Evolutionary conservation across 225 moss, liverwort and hornwort species (phyloP).

Genomic region (Pseudisothecium myosuroides): DNA sequence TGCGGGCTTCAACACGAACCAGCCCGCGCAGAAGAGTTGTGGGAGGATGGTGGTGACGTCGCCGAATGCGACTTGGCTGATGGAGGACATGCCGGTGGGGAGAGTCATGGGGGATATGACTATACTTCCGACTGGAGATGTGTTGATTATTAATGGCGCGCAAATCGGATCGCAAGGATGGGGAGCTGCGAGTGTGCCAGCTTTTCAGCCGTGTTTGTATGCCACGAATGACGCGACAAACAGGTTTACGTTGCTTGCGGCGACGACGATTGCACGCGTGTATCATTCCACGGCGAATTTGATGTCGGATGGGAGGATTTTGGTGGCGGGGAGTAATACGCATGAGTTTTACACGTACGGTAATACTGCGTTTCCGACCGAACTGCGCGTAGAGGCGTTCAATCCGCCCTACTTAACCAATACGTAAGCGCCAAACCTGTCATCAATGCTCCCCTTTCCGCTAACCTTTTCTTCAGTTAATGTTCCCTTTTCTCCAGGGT

Average conservation of each 20-base stretch:
- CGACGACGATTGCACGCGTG: not conserved
- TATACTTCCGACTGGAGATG: not conserved
- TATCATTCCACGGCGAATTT: conserved; percentile 37
- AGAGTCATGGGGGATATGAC: conserved; percentile 31
- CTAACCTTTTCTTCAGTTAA: too few species aligned
- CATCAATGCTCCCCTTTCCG: not conserved
- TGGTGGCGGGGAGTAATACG: conserved; percentile 21
- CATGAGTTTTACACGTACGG: conserved; percentile 16
- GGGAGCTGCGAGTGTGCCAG: conserved; percentile 1
- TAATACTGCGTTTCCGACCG: conserved; percentile 13
- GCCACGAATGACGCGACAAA: not conserved
- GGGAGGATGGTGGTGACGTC: conserved; percentile 15
- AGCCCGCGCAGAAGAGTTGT: conserved; percentile 13
- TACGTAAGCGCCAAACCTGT: not conserved
- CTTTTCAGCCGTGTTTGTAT: conserved; percentile 7
- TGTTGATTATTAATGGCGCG: conserved; percentile 31
- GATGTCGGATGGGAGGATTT: conserved; percentile 2
- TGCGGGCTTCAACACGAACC: not conserved
- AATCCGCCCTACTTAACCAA: conserved; percentile 13
- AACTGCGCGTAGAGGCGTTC: conserved; percentile 34
- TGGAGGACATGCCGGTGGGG: conserved; percentile 16
- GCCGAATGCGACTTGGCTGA: conserved; percentile 5
- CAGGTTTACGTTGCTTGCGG: not conserved
- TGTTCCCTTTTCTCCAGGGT: not conserved
- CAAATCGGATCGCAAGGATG: conserved; percentile 26